Base-by-base conservation (phyloP, 2,329 filamentous ascomycete species). In the Cladobotryum protrusum region DNA sequence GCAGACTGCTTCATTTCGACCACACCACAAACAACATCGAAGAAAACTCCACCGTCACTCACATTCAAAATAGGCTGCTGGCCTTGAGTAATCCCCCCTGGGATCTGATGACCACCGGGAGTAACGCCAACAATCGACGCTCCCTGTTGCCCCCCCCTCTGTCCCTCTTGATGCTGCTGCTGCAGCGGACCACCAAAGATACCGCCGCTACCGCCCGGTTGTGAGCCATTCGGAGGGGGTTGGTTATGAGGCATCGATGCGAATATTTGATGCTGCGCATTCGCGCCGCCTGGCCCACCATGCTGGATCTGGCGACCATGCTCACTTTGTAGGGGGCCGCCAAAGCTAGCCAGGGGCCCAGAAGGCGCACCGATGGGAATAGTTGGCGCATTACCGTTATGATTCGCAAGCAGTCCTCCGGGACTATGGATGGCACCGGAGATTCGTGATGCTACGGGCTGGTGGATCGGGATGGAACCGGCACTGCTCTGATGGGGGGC, bases 391-490 rank as follows among this genome's bases (percentile, higher is more conserved):
- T 78, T 78, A 33, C 79, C 77, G 47, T 83, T 82, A 59, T 89
- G 82, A 57, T 84, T 89, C 8, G 85, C 81, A 36, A 97, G 80
- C 34, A 97, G 77, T 8, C 92, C 92, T 57, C 93, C 92, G 1
- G 92, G 92, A 42, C 90, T 95, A 65, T 96, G 92, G 50, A 96
- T 95, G 47, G 89, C 86, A 56, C 84, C 86, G 50, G 86, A 72
- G 55, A 89, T 75, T 69, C 91, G 76, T 63, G 90, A 83, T 54
- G 92, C 92, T 52, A 96, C 90, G 5, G 92, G 92, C 67, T 97
- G 92, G 69, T 97, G 92, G 60, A 97, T 85, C 48, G 91, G 89
- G 48, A 96, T 88, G 3, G 91, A 89, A 50, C 86, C 89, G 36
- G 88, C 85, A 63, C 88, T 91, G 69, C 86, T 93, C 67, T 96